phyloP scores from a whole-genome alignment of 2,329 filamentous ascomycete genomes.

The Blastomyces percursus region DNA sequence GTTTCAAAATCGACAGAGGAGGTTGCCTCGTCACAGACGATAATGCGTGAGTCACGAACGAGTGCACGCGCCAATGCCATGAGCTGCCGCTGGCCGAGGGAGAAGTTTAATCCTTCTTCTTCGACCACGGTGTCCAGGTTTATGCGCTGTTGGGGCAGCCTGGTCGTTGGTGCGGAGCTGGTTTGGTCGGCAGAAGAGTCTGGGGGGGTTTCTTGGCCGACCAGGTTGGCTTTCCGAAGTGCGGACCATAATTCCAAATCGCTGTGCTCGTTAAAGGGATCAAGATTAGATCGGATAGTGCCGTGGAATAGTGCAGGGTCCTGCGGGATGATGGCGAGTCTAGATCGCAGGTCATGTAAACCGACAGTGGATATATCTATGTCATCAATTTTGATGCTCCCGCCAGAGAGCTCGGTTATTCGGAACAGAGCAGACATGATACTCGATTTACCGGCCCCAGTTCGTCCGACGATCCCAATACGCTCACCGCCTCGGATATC shows the following conservation, averaged over 20 bases:
- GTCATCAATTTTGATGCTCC: constrained; percentile 35
- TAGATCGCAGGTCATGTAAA: constrained; percentile 33
- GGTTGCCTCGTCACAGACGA: constrained; percentile 94
- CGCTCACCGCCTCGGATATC: constrained; percentile 35
- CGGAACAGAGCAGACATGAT: constrained; percentile 39
- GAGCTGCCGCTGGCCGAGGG: constrained; percentile 83
- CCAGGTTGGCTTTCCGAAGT: constrained; percentile 36
- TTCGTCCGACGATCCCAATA: constrained; percentile 39
- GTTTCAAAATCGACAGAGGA: constrained; percentile 92
- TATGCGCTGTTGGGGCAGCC: constrained; percentile 43
- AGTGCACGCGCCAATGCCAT: constrained; percentile 90
- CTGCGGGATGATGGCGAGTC: constrained; percentile 37
- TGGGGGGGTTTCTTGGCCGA: constrained; percentile 20
- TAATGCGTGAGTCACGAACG: constrained; percentile 78
- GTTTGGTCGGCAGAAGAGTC: constrained; percentile 4
- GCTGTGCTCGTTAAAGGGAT: constrained; percentile 36
- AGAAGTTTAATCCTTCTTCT: constrained; percentile 93
- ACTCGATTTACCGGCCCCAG: constrained; percentile 37
- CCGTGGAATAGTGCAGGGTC: constrained; percentile 37
- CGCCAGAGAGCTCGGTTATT: constrained; percentile 31
- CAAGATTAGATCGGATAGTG: constrained; percentile 36
- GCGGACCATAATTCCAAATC: constrained; percentile 40
- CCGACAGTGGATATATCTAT: constrained; percentile 33
- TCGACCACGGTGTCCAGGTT: constrained; percentile 78
- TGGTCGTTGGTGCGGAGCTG: constrained; percentile 8